Evolutionary conservation across 176 grass and related monocot species (phyloP).

Genomic region (Carex cristatella): DNA sequence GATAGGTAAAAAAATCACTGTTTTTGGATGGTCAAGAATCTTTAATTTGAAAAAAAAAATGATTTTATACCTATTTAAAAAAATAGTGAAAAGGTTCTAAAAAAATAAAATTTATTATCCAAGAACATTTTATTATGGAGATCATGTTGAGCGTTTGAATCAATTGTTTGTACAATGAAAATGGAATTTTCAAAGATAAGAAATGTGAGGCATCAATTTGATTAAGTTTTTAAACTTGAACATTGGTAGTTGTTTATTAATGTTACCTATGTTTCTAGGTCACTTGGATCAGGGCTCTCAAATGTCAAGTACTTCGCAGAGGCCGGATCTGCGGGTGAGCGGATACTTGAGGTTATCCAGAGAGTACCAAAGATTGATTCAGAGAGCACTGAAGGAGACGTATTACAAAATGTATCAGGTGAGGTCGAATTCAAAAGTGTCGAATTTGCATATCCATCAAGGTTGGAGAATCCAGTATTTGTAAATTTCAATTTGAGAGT

Average conservation of each 20-base stretch:
- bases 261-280: constrained; percentile 32
- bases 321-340: constrained; percentile 62
- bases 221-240: not conserved
- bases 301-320: constrained; percentile 94
- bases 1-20: no score
- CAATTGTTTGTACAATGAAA: no score
- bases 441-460: constrained; percentile 82
- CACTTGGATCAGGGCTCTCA: constrained; percentile 72
- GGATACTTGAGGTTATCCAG: constrained; percentile 55
- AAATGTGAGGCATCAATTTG: not conserved
- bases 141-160: no score
- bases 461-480: constrained; percentile 73
- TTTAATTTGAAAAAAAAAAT: no score
- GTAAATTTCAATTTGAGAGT: constrained; percentile 67
- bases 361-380: constrained; percentile 92
- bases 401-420: constrained; percentile 49
- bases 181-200: no score
- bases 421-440: constrained; percentile 76
- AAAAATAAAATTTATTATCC: no score
- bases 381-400: constrained; percentile 55
- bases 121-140: no score
- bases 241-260: not conserved
- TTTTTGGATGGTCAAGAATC: no score
- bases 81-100: no score
- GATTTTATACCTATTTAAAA: no score